Evolutionary conservation across 805 yeast genomes (phyloP), one percentile per base, ranked within the genome.

Genomic region (Kazachstania kunashirensis): DNA sequence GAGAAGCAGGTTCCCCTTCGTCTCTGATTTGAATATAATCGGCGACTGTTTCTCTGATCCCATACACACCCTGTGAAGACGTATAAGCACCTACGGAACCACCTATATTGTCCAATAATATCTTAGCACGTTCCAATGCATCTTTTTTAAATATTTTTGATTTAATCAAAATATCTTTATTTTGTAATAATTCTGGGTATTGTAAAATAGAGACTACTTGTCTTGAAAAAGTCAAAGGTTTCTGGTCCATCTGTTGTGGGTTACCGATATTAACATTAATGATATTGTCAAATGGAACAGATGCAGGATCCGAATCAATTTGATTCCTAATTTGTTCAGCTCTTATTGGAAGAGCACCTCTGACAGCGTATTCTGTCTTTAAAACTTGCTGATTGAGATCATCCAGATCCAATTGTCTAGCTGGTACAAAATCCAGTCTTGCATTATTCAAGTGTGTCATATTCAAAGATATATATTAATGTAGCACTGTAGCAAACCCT

Each of bases 31-130:
- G 48, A 44, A 92, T 88, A 57, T 82, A 92, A 2, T 75, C 58
- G 7, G 97, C 95, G 29, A 92, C 83, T 3, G 84, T 70, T 43
- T 82, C 57, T 43, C 98, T 72, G 29, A 85, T 71, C 19, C 65
- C 66, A 1, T 70, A 66, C 17, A 80, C 80, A 53, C 98, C 99
- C 59, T 88, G 95, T 3, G 96, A 86, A 43, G 77, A 79, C 5
- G 97, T 86, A 59, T 92, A 92, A 1, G 98, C 96, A 38, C 99
- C 99, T 2, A 86, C 77, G 2, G 95, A 81, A 13, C 85, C 84
- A 13, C 62, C 62, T 27, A 83, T 70, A 31, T 75, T 70, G 1
- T 62, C 43, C 48, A 88, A 64, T 38, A 92, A 63, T 2, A 42
- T 44, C 37, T 61, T 57, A 9, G 97, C 95, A 40, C 98, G 71